Percentiles rank a stretch among this genome's conserved stretches.
These are phyloP conservation scores for Psilocybe mexicana DNA, from an alignment of 1,284 basidiomycete genomes.

Conservation along the genomic window DNA sequence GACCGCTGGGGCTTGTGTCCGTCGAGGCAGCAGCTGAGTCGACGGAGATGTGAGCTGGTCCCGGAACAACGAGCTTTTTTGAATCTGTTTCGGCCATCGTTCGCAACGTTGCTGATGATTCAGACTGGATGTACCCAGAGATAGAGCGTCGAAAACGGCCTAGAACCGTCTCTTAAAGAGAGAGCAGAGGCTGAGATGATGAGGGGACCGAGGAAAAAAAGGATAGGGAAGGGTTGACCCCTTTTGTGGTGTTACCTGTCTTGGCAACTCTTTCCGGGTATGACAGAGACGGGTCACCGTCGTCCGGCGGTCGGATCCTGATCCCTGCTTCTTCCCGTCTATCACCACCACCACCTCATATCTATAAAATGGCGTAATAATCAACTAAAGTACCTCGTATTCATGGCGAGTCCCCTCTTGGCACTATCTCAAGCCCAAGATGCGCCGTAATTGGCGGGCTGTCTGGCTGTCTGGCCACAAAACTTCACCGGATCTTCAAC, in stretches of 20 bases:
- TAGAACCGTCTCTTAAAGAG: neutral
- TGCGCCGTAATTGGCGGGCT: too few relatives aligned
- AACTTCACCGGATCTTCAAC: too few relatives aligned
- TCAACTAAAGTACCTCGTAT: neutral
- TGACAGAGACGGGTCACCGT: constrained; percentile 9
- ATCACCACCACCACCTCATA: neutral
- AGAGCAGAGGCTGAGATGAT: neutral
- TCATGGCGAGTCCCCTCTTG: too few relatives aligned
- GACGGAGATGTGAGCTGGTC: neutral
- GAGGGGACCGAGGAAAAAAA: constrained; percentile 1
- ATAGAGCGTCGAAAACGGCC: neutral
- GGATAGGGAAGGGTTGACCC: neutral
- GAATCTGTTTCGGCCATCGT: constrained; percentile 2
- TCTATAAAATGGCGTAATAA: neutral
- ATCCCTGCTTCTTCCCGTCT: neutral
- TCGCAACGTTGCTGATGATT: neutral
- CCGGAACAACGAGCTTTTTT: constrained; percentile 1
- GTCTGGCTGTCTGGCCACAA: too few relatives aligned
- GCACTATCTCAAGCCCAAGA: too few relatives aligned
- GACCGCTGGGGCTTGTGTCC: neutral
- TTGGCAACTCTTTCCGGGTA: constrained; percentile 12
- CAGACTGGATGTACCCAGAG: neutral
- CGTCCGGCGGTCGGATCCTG: neutral
- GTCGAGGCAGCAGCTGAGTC: constrained; percentile 7
- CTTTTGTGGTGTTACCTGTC: constrained; percentile 3